Conservation (phyloP, 2,329 filamentous ascomycete genomes). For the Fusarium torreyae region DNA sequence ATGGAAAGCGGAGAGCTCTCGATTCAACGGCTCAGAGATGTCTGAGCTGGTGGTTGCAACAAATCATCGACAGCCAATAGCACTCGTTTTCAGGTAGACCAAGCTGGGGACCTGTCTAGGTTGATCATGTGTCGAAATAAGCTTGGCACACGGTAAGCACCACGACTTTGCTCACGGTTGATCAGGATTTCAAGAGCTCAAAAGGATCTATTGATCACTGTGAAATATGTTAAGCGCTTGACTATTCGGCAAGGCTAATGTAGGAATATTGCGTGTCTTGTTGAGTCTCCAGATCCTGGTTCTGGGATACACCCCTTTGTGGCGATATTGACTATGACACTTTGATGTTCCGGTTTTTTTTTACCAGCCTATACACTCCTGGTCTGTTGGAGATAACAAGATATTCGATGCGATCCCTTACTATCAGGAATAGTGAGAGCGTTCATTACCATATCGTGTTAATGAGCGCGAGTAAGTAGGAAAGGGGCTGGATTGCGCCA, state of each 20-base stretch:
- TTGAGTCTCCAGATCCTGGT: background rate
- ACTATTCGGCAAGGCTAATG: background rate
- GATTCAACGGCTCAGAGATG: constrained; percentile 36
- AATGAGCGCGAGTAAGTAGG: constrained; percentile 9
- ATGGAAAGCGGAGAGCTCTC: constrained; percentile 28
- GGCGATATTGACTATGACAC: constrained; percentile 29
- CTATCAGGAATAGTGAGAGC: constrained; percentile 1
- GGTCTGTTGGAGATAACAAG: background rate
- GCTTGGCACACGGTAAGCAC: constrained; percentile 34
- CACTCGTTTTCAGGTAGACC: constrained; percentile 35
- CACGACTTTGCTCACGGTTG: constrained; percentile 7
- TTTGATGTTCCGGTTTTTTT: constrained; percentile 33
- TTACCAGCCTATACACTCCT: constrained; percentile 6
- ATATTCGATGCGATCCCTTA: background rate
- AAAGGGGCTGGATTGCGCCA: constrained; percentile 24
- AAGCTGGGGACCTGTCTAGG: constrained; percentile 38
- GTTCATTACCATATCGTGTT: background rate
- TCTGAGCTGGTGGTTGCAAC: constrained; percentile 42
- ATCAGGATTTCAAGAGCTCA: constrained; percentile 5
- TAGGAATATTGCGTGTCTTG: background rate
- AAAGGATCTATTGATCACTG: background rate
- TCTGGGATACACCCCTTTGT: constrained; percentile 23
- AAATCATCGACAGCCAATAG: constrained; percentile 44
- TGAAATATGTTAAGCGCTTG: background rate
- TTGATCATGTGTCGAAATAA: constrained; percentile 43